Percentiles rank a stretch among this genome's conserved stretches.
These are phyloP conservation scores for Dacryopinax primogenitus DNA, from an alignment of 768 basidiomycete genomes.

Conservation along the genomic window DNA sequence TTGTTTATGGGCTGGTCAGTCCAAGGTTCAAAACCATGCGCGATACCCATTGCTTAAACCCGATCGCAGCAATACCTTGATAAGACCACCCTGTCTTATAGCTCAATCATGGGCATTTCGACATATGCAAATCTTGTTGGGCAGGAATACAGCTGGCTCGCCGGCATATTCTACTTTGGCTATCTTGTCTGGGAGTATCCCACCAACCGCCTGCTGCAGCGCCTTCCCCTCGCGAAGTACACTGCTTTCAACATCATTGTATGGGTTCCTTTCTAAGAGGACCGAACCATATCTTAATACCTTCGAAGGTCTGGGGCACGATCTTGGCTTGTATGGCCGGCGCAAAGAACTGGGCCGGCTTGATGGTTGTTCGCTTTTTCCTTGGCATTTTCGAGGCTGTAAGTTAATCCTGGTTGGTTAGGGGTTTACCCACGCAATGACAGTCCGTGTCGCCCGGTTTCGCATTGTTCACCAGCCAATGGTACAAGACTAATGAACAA, in stretches of 20 bases:
- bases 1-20: background rate
- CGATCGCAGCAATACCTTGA: slow-evolving; percentile 37
- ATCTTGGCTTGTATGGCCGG: slow-evolving; percentile 40
- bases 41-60: no score
- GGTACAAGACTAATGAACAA: slow-evolving; percentile 1
- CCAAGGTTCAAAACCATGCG: background rate
- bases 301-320: slow-evolving; percentile 34
- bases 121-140: background rate
- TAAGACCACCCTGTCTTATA: slow-evolving; percentile 37
- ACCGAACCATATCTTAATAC: slow-evolving; percentile 12
- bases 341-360: slow-evolving; percentile 28
- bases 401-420: background rate
- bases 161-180: no score
- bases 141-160: no score
- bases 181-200: slow-evolving; percentile 34
- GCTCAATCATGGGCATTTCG: slow-evolving; percentile 23
- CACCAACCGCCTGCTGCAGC: slow-evolving; percentile 37
- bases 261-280: slow-evolving; percentile 11
- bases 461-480: background rate
- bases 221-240: slow-evolving; percentile 40
- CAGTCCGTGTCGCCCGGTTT: background rate
- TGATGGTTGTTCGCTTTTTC: slow-evolving; percentile 38
- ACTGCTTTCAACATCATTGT: slow-evolving; percentile 32
- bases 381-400: slow-evolving; percentile 18
- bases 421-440: background rate